These are phyloP conservation scores for Mycena kentingensis DNA, from an alignment of 768 basidiomycete species.

Conservation along the genomic window DNA sequence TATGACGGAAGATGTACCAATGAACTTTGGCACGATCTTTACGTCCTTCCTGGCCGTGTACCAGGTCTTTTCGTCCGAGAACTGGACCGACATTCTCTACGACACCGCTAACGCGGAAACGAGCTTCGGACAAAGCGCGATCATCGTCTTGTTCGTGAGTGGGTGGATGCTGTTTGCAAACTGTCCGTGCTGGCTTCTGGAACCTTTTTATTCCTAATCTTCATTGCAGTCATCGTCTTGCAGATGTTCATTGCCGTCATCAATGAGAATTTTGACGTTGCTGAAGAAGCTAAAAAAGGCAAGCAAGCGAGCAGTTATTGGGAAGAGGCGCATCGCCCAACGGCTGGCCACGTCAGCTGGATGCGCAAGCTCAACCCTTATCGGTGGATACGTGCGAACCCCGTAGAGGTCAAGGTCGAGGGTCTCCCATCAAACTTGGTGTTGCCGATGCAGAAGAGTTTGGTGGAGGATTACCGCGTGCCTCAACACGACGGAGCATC, in stretches of 20 bases:
- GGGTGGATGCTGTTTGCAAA: conserved; percentile 92
- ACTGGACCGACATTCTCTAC: conserved; percentile 85
- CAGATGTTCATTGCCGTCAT: conserved; percentile 98
- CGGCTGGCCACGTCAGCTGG: conserved; percentile 61
- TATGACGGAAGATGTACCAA: conserved; percentile 47
- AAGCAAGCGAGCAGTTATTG: conserved; percentile 76
- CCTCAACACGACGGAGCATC: conserved; percentile 33
- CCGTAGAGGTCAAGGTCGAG: conserved; percentile 70
- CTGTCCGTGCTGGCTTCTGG: conserved; percentile 54
- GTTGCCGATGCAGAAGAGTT: conserved; percentile 75
- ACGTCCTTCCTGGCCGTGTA: conserved; percentile 87
- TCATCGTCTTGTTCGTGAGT: conserved; percentile 72
- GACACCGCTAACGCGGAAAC: conserved; percentile 60
- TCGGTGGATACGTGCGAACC: conserved; percentile 74
- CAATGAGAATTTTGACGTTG: conserved; percentile 92
- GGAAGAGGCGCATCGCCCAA: conserved; percentile 53
- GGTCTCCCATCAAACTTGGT: conserved; percentile 72
- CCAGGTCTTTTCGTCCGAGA: conserved; percentile 89
- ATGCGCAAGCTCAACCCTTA: conserved; percentile 82
- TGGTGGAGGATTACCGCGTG: conserved; percentile 61
- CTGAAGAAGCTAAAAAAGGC: conserved; percentile 85
- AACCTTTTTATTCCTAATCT: neutral
- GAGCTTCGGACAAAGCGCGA: conserved; percentile 63
- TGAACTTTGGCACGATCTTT: conserved; percentile 83
- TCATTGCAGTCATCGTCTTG: conserved; percentile 72